Evolutionary conservation across 1,284 basidiomycete species (phyloP).

Genomic region (Fomitopsis betulina): DNA sequence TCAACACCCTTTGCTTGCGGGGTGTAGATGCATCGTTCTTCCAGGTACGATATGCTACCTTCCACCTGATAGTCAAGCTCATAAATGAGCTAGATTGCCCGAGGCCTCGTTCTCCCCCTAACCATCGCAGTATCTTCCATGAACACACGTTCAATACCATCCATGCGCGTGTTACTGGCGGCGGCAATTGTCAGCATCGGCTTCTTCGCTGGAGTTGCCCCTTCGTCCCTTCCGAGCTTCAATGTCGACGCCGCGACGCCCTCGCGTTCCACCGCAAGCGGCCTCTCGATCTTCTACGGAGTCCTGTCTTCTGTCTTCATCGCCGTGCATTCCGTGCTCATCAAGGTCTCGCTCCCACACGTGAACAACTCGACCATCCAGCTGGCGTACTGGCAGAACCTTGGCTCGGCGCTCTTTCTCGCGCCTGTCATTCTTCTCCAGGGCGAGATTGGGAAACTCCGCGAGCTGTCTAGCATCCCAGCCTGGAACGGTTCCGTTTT

Average conservation of each 20-base stretch:
- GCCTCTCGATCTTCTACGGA: constrained; percentile 60
- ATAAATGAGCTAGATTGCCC: constrained; percentile 51
- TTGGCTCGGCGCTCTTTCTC: constrained; percentile 59
- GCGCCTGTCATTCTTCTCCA: constrained; percentile 55
- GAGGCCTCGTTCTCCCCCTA: constrained; percentile 74
- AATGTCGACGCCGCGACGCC: background rate
- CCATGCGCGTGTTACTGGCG: constrained; percentile 45
- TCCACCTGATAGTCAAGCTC: background rate
- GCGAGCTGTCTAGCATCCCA: constrained; percentile 31
- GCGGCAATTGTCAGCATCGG: constrained; percentile 54
- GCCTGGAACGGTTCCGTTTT: constrained; percentile 53
- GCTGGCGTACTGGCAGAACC: constrained; percentile 74
- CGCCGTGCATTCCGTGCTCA: constrained; percentile 68
- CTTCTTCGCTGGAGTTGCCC: constrained; percentile 61
- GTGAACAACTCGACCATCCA: constrained; percentile 68
- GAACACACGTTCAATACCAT: constrained; percentile 43
- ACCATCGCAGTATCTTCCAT: constrained; percentile 62
- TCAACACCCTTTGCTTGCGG: constrained; percentile 73
- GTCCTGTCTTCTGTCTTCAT: constrained; percentile 69
- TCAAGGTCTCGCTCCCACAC: constrained; percentile 63
- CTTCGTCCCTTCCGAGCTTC: constrained; percentile 24
- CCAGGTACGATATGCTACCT: constrained; percentile 41
- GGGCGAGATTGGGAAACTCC: constrained; percentile 45
- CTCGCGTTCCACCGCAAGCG: constrained; percentile 38
- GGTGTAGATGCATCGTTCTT: constrained; percentile 77